Percentiles rank a stretch among this genome's conserved stretches.
phyloP scores from a whole-genome alignment of 108 stramenopile species.

The Ochromonas danica region DNA sequence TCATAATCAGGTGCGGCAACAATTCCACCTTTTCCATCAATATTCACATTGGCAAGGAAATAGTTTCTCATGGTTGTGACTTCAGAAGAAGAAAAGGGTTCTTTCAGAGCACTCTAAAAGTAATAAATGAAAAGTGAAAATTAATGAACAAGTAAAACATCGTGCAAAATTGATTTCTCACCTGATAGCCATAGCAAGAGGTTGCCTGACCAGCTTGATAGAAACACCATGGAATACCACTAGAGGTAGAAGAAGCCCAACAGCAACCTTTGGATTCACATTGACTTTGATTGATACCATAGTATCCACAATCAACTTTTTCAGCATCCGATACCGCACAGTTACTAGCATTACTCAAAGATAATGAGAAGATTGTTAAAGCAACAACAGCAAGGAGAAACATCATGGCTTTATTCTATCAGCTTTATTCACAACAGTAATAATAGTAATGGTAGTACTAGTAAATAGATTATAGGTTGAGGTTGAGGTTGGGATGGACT shows the following conservation, averaged over 20 bases:
- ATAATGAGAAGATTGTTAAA: no score
- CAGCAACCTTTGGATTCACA: constrained; percentile 35
- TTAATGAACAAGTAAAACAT: background rate
- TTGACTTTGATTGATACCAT: constrained; percentile 5
- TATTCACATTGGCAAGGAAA: constrained; percentile 32
- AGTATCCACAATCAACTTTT: constrained; percentile 23
- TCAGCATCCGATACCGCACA: background rate
- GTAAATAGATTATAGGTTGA: no score
- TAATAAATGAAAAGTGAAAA: background rate
- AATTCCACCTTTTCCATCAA: constrained; percentile 27
- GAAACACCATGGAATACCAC: constrained; percentile 31
- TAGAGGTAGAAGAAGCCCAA: constrained; percentile 6
- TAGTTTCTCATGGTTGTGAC: constrained; percentile 16
- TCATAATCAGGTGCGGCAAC: constrained; percentile 38
- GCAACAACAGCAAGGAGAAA: no score
- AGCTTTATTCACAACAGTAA: no score
- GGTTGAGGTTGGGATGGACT: no score
- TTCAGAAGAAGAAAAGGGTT: constrained; percentile 27
- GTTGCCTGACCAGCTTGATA: background rate
- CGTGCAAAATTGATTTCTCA: background rate
- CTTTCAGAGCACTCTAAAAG: background rate
- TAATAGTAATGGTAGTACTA: no score
- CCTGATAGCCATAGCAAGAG: constrained; percentile 10
- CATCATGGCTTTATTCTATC: no score
- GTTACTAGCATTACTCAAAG: no score